Conservation (phyloP, 257 asterid genomes). For the Oldenlandia corymbosa region DNA sequence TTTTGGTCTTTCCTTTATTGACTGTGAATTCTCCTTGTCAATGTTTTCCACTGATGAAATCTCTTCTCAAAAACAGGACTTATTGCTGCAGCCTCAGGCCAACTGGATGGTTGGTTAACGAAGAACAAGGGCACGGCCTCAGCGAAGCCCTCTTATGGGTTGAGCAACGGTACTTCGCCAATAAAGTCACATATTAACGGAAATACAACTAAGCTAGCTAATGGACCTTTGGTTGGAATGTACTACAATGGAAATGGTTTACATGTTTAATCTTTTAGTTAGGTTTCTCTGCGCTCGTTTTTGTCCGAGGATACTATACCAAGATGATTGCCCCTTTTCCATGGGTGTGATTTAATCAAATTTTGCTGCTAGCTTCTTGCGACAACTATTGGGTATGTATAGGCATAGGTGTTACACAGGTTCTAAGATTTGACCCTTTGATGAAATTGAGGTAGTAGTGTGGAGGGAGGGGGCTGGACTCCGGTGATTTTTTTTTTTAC, state of each 20-base stretch:
- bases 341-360: constrained; percentile 16
- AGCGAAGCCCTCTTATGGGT: not conserved
- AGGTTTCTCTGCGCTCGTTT: constrained; percentile 6
- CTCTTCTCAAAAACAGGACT: constrained; percentile 25
- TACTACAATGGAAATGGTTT: constrained; percentile 29
- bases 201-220: constrained; percentile 25
- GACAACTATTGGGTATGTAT: constrained; percentile 13
- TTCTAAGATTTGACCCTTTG: not conserved
- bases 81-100: constrained; percentile 40
- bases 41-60: not conserved
- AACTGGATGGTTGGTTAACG: constrained; percentile 27
- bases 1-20: not conserved
- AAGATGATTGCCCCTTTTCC: constrained; percentile 8
- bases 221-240: constrained; percentile 28
- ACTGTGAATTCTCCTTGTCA: not conserved
- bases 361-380: constrained; percentile 21
- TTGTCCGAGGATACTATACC: not conserved
- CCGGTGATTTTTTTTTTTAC: constrained; percentile 29
- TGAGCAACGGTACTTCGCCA: constrained; percentile 24
- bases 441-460: constrained; percentile 5
- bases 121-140: no score
- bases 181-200: constrained; percentile 20
- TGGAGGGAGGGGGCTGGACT: constrained; percentile 23
- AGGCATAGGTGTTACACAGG: constrained; percentile 15
- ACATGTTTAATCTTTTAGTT: constrained; percentile 21